Evolutionary conservation across 2,329 filamentous ascomycete species (phyloP), one percentile per base, ranked within the genome.

Genomic region (Plectosphaerella cucumerina): DNA sequence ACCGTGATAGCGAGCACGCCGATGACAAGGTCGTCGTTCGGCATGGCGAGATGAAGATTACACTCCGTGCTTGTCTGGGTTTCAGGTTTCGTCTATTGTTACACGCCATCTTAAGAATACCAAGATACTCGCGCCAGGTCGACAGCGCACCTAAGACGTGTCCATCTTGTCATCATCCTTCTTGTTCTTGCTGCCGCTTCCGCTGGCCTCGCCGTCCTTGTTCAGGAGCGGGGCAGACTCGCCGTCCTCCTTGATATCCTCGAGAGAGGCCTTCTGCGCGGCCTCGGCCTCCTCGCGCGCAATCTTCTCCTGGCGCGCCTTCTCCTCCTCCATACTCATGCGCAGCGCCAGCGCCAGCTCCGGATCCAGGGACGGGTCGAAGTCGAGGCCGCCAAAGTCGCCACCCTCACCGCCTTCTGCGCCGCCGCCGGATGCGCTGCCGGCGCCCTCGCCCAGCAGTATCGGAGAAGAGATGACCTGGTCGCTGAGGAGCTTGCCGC

Each of bases 241-340:
- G 52, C 82, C 82, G 67, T 90, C 87, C 66, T 93, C 89, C 60
- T 90, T 85, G 65, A 97, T 90, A 44, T 84, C 84, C 63, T 91
- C 90, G 59, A 97, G 76, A 44, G 84, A 82, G 42, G 83, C 83
- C 74, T 92, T 93, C 59, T 84, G 83, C 49, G 88, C 81, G 42
- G 82, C 80, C 59, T 84, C 81, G 59, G 89, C 86, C 60, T 89
- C 86, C 56, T 90, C 84, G 61, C 85, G 84, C 60, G 87, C 89
- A 64, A 87, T 84, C 72, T 90, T 90, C 69, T 96, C 92, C 71
- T 95, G 86, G 62, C 94, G 80, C 55, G 92, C 92, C 75, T 95
- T 95, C 72, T 99, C 94, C 68, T 99, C 94, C 69, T 99, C 94
- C 82, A 96, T 90, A 70, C 90, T 96, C 90, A 99, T 96, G 57